Conservation (phyloP, 1,284 basidiomycete species). For the Stereum hirsutum region DNA sequence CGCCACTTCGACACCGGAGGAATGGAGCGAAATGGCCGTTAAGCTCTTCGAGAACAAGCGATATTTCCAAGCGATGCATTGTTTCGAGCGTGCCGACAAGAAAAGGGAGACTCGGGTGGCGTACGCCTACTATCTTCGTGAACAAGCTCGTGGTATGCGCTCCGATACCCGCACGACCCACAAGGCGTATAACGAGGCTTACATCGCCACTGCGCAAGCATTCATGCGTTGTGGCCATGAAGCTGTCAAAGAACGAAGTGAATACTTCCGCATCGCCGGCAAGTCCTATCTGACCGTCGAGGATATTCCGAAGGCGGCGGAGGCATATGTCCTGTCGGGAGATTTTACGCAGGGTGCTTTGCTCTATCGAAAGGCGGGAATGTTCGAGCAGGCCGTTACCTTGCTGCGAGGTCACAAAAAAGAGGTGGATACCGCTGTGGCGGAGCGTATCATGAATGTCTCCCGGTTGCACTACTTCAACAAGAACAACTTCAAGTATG, state of each 20-base stretch:
- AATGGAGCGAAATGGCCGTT: constrained; percentile 47
- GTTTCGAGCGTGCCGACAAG: constrained; percentile 45
- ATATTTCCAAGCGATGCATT: constrained; percentile 52
- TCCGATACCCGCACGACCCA: neutral
- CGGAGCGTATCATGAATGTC: constrained; percentile 32
- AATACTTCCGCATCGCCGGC: constrained; percentile 24
- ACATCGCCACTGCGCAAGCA: constrained; percentile 24
- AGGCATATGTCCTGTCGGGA: constrained; percentile 31
- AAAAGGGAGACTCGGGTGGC: constrained; percentile 36
- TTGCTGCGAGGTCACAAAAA: constrained; percentile 27
- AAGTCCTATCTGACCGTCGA: constrained; percentile 40
- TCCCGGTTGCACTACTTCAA: constrained; percentile 45
- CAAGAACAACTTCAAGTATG: constrained; percentile 34
- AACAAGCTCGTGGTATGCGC: constrained; percentile 23
- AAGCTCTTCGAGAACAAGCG: constrained; percentile 44
- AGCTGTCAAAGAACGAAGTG: neutral
- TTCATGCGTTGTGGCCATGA: neutral
- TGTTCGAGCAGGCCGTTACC: constrained; percentile 45
- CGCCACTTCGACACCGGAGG: constrained; percentile 33
- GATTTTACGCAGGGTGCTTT: constrained; percentile 36
- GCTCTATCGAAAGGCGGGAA: constrained; percentile 36
- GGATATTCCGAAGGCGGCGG: constrained; percentile 34
- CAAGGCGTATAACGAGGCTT: constrained; percentile 25
- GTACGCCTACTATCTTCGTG: constrained; percentile 33
- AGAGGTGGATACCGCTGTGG: constrained; percentile 24